Evolutionary conservation across 805 yeast species (phyloP), one percentile per base, ranked within the genome.

Genomic region (Candida ascalaphidarum): DNA sequence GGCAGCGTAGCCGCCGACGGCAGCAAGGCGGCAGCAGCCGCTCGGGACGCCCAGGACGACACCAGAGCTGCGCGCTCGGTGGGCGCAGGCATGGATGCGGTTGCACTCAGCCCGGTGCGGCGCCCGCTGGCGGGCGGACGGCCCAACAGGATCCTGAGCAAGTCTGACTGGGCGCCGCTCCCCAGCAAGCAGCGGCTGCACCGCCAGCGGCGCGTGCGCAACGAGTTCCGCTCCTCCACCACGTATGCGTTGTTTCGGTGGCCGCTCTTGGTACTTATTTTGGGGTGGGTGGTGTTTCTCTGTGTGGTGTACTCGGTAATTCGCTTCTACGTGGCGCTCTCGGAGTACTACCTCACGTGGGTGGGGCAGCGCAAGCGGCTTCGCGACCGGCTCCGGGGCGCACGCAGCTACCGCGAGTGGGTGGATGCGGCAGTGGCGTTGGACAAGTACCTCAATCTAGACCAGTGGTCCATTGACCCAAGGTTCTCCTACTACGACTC

Each of bases 401-500:
- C 83, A 0, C 44, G 43, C 12, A 64, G 55, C 16, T 81, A 80
- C 43, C 48, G 57, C 4, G 84, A 81, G 35, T 81, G 88, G 81
- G 54, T 68, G 4, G 46, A 48, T 11, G 69, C 70, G 40, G 89
- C 92, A 1, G 43, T 61, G 21, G 55, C 52, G 7, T 48, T 81
- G 26, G 92, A 81, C 44, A 51, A 62, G 19, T 67, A 57, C 41
- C 55, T 81, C 18, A 72, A 76, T 5, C 52, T 76, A n/a, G 73
- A 72, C 36, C 58, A 64, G 25, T 81, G 94, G 94, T 67, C 71
- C 25, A 42, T 52, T 7, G 74, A 73, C 35, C 77, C 78, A 14
- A 57, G 61, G 31, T 78, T 77, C 38, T 71, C 74, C 14, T 77
- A 74, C 46, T 81, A 81, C 46, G 89, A 81, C 48, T 76, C 71